Evolutionary conservation across 2,329 filamentous ascomycete genomes (phyloP).

Genomic region (Botrytis pseudocinerea): DNA sequence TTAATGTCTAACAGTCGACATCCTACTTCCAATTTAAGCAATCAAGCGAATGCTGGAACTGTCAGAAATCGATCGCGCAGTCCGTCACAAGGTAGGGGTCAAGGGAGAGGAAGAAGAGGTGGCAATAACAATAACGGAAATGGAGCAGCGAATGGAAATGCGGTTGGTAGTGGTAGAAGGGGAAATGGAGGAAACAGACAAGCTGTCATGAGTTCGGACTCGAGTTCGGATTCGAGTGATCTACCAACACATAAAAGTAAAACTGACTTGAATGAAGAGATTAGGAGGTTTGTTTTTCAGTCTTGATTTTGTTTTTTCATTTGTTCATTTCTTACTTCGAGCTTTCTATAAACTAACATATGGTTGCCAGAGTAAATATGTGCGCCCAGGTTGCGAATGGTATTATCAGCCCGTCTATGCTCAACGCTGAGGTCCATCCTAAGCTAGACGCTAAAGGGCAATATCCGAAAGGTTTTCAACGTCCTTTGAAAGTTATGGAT

Average conservation of each 20-base stretch:
- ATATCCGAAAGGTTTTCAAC: not conserved
- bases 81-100: not conserved
- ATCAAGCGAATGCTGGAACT: not conserved
- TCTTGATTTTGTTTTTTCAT: no score
- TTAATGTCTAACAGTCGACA: not conserved
- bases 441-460: not conserved
- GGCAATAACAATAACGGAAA: not conserved
- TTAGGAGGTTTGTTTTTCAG: not conserved
- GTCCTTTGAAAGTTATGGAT: not conserved
- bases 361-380: not conserved
- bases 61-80: not conserved
- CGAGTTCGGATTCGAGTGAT: not conserved
- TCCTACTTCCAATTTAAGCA: not conserved
- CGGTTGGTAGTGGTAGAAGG: not conserved
- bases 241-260: not conserved
- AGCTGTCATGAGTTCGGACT: not conserved
- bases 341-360: fast-evolving
- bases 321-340: no score
- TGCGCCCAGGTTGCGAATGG: not conserved
- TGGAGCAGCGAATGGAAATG: not conserved
- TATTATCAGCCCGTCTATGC: not conserved
- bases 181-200: not conserved
- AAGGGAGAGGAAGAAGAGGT: not conserved
- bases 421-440: not conserved
- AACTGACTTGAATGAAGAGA: not conserved